phyloP scores from a whole-genome alignment of 768 basidiomycete genomes.

The Pleurotus cornucopiae region DNA sequence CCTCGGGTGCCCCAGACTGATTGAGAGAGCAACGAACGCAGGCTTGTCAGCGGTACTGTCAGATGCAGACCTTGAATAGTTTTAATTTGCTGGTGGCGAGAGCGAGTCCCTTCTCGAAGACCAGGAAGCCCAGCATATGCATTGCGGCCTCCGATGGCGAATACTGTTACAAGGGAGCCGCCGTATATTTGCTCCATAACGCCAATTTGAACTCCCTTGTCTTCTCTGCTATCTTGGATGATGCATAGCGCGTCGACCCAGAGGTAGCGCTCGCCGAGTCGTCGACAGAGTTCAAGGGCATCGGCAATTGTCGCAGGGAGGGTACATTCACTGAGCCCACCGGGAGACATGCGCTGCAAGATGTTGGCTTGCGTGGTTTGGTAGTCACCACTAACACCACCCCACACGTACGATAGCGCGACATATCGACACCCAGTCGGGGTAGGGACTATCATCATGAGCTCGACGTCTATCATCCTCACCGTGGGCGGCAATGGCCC shows the following conservation, averaged over 20 bases:
- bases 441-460: background rate
- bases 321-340: background rate
- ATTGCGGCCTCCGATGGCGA: background rate
- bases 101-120: background rate
- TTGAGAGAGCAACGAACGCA: background rate
- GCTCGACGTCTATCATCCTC: slow-evolving; percentile 3
- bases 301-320: slow-evolving; percentile 1
- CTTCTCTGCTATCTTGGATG: background rate
- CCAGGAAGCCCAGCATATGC: slow-evolving; percentile 1
- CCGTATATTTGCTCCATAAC: slow-evolving; percentile 3
- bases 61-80: background rate
- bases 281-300: background rate
- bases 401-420: slow-evolving; percentile 5
- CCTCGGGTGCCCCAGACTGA: background rate
- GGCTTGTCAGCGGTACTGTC: background rate
- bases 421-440: background rate
- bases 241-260: slow-evolving; percentile 1
- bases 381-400: background rate
- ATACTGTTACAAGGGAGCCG: background rate
- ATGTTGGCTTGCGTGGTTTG: background rate
- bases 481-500: background rate
- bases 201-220: background rate
- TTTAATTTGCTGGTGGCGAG: background rate
- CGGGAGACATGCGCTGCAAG: background rate
- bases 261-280: background rate